Evolutionary conservation across 345 rosid species (phyloP).

Genomic region (Excoecaria agallocha): DNA sequence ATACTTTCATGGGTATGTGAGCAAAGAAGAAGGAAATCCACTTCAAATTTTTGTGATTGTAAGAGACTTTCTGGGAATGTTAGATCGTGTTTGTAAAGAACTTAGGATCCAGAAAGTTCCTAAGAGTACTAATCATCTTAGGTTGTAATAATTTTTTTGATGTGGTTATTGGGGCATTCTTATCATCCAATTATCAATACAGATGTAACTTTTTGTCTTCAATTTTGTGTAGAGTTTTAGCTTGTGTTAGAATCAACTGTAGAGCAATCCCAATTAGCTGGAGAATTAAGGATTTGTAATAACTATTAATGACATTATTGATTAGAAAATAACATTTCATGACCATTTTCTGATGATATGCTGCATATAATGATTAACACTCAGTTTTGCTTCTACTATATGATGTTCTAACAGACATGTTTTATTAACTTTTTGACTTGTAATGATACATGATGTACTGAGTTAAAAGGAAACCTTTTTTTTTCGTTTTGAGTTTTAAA

Average conservation of each 20-base stretch:
- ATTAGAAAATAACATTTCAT: no score
- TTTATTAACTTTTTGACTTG: neutral
- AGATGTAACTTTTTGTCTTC: constrained; percentile 1
- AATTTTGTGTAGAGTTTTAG: neutral
- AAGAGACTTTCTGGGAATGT: constrained; percentile 91
- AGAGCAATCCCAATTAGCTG: neutral
- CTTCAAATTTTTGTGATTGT: constrained; percentile 91
- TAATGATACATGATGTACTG: neutral
- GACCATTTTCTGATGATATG: neutral
- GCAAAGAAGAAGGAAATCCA: constrained; percentile 84
- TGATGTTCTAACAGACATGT: neutral
- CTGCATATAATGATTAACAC: neutral
- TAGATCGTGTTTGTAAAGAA: constrained; percentile 90
- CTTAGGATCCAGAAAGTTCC: constrained; percentile 65
- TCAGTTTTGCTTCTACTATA: neutral
- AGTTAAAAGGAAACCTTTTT: neutral
- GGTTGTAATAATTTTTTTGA: constrained; percentile 10
- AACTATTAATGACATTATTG: no score
- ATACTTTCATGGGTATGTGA: constrained; percentile 87
- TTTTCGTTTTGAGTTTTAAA: neutral
- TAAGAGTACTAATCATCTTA: constrained; percentile 65
- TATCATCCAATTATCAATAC: constrained; percentile 9
- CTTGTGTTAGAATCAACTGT: constrained; percentile 14
- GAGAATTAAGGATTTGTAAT: constrained; percentile 11
- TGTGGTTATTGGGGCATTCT: constrained; percentile 9